Conservation (phyloP, 164 flowering plant species). For the Pachysandra terminalis region DNA sequence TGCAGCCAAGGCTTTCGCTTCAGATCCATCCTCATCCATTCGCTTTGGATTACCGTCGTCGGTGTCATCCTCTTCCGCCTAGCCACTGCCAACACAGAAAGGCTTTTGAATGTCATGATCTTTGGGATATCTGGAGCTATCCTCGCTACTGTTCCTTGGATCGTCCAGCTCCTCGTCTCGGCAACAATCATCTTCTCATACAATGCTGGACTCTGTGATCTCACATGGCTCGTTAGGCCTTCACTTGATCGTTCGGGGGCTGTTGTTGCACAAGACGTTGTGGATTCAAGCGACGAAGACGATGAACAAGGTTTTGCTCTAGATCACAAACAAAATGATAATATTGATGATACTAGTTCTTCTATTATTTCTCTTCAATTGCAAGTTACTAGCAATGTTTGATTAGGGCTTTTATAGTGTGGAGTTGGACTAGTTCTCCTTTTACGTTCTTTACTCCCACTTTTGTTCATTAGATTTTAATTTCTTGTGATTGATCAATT, state of each 20-base stretch:
- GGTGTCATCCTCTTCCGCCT: constrained; percentile 8
- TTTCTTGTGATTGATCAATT: too few species aligned
- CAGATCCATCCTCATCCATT: constrained; percentile 12
- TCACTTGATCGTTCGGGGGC: not conserved
- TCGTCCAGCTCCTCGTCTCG: constrained; percentile 6
- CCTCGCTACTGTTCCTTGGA: constrained; percentile 10
- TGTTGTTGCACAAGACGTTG: not conserved
- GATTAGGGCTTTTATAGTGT: too few species aligned
- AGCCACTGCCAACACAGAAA: constrained; percentile 13
- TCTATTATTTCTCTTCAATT: too few species aligned
- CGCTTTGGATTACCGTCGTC: constrained; percentile 9
- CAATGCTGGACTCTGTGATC: constrained; percentile 10
- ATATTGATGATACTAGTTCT: not conserved
- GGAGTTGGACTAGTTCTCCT: too few species aligned
- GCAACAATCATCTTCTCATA: not conserved
- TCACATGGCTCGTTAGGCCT: constrained; percentile 5
- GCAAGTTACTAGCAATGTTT: too few species aligned
- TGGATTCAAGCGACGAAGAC: not conserved
- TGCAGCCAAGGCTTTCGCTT: constrained; percentile 4
- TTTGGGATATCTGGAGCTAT: not conserved
- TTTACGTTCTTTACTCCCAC: too few species aligned
- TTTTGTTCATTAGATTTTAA: too few species aligned
- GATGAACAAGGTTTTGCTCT: not conserved
- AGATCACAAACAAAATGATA: not conserved
- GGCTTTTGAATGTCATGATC: not conserved